Base-by-base conservation (phyloP, 2,329 filamentous ascomycete genomes). In the Grosmannia penicillata region DNA sequence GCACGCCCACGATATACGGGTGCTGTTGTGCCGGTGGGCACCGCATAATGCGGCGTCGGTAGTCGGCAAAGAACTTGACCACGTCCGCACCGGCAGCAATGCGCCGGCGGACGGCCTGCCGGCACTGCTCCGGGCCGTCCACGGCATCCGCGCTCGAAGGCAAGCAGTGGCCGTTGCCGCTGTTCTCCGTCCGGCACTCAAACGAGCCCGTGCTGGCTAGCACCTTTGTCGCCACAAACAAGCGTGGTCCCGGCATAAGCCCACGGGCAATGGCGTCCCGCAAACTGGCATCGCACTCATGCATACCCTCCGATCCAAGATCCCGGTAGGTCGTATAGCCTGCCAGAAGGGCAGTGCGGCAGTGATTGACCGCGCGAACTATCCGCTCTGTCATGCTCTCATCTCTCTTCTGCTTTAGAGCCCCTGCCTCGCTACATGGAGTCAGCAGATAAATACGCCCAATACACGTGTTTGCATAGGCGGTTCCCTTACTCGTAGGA, bases 261-360 rank as follows among this genome's bases (percentile, higher is more conserved):
- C 68, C 69, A 7, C 69, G 63, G 43, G 68, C 68, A 47, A 74
- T 62, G 25, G 63, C 61, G 49, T 74, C 66, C 9, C 70, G 60
- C 4, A 74, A 51, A 38, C 62, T 62, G 28, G 61, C 60, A 49
- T 74, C 70, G 22, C 61, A 61, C 27, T 64, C 61, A 22, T 58
- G 55, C 42, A 72, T 58, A 0, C 61, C 60, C 47, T 74, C 69
- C 4, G 66, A 68, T 13, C 69, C 68, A 1, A 73, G 58, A 48
- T 74, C 70, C 59, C 41, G 29, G 50, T 72, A 72, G 2, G 69
- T 73, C 0, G 70, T 77, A 55, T 68, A 75, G 7, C 72, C 72
- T 0, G 71, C 68, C 17, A 68, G 53, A 9, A 77, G 56, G 2
- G 67, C 70, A 0, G 60, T 57, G 32, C 64, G 65, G 43, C 61